Base-by-base conservation (phyloP, 139 green algal genomes). In the Picochlorum costavermella region DNA sequence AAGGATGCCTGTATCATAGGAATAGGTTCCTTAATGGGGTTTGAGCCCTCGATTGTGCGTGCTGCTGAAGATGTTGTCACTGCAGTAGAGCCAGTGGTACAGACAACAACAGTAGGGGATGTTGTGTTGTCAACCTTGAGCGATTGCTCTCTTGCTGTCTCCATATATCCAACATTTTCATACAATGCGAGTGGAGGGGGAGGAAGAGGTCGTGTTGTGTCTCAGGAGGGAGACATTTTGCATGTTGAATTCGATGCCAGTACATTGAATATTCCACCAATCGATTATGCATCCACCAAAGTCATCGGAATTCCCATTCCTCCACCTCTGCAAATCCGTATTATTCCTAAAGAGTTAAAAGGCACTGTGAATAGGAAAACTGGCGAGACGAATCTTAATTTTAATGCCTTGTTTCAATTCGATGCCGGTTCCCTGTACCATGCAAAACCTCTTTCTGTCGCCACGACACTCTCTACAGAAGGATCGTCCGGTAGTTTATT, bases 151-250 rank as follows among this genome's bases (percentile, higher is more conserved):
- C 63, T 86, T 25, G 75, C 69, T 5, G 65, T 86, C 3, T 77
- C 67, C 16, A 43, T 82, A 1, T 86, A 82, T 51, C 80, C 80
- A 12, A 73, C 40, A 3, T 92, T 94, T 46, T 46, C 6, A 1
- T 94, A 94, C 75, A 79, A 94, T 63, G 86, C 86, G 1, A 55
- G 64, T 2, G 83, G 86, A 10, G 86, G 86, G 28, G 82, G 78
- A 20, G 84, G 85, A 43, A 61, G 37, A 76, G 36, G 2, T 72
- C 82, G 3, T 36, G 14, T 17, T 9, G 57, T 10, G 14, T n/a
- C 23, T 36, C 43, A 37, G 50, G 37, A 29, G 50, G 48, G 11
- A 61, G 53, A 45, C 48, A 76, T 33, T 30, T 64, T 46, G 23
- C 72, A 12, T 37, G 2, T 2, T 83, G 78, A 17, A 40, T 40